Evolutionary conservation across 257 asterid genomes (phyloP).

Genomic region (Solanum tacnaense): DNA sequence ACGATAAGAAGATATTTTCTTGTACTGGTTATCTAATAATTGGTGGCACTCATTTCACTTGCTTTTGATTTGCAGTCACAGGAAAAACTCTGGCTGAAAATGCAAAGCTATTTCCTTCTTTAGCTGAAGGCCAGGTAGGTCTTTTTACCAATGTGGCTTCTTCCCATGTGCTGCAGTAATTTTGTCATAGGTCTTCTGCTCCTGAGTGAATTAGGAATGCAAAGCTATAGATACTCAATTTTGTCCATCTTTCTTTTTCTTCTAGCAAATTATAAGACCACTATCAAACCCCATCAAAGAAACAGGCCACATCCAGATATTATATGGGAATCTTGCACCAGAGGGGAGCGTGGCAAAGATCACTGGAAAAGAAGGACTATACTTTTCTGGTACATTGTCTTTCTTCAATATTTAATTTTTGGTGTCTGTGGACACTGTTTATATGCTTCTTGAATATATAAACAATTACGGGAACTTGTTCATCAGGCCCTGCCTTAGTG

Average conservation of each 20-base stretch:
- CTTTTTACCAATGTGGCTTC: neutral
- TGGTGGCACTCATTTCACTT: neutral
- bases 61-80: constrained; percentile 41
- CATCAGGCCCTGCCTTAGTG: constrained; percentile 80
- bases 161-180: constrained; percentile 1
- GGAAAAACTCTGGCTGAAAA: constrained; percentile 93
- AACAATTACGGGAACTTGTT: neutral
- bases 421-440: neutral
- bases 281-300: constrained; percentile 80
- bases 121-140: constrained; percentile 81
- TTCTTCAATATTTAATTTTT: neutral
- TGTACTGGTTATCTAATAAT: neutral
- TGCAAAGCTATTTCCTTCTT: constrained; percentile 69
- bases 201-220: neutral
- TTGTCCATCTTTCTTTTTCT: constrained; percentile 4
- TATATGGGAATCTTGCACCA: constrained; percentile 92
- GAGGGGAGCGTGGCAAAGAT: constrained; percentile 98
- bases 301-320: constrained; percentile 89
- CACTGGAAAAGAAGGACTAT: constrained; percentile 95
- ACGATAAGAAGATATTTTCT: neutral
- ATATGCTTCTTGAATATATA: neutral
- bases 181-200: neutral
- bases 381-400: constrained; percentile 58
- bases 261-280: constrained; percentile 89
- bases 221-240: neutral